Percentiles rank a stretch among this genome's conserved stretches.
Conservation (phyloP, 352 stramenopile species). For the Phytophthora quininea region DNA sequence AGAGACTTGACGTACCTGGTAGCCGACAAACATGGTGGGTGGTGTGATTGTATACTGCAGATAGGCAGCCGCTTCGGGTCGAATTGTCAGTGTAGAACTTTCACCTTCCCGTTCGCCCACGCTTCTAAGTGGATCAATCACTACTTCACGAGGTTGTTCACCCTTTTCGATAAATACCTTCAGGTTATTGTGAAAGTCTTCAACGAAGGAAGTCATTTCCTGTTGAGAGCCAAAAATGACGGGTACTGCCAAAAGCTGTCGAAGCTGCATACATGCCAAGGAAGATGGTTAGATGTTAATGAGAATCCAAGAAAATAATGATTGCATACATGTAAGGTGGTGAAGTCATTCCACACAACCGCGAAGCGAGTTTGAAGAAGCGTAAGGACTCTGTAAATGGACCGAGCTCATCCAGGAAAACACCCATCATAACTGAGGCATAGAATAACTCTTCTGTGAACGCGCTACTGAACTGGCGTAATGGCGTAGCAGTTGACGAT, state of each 20-base stretch:
- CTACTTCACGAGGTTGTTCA: constrained; percentile 16
- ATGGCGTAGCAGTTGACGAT: neutral
- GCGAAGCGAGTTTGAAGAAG: constrained; percentile 43
- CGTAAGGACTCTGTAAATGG: constrained; percentile 50
- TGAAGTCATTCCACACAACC: constrained; percentile 45
- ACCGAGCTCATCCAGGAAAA: constrained; percentile 69
- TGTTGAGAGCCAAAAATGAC: constrained; percentile 35
- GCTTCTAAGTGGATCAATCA: constrained; percentile 28
- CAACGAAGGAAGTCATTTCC: constrained; percentile 29
- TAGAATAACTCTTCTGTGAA: constrained; percentile 59
- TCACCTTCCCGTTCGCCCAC: neutral
- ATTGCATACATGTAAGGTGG: constrained; percentile 39
- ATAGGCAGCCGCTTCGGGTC: constrained; percentile 45
- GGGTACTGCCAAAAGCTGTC: constrained; percentile 33
- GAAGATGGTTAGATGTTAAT: neutral
- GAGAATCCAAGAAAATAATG: neutral
- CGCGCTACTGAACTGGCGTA: constrained; percentile 34
- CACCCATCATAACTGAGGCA: constrained; percentile 58
- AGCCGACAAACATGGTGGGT: constrained; percentile 70
- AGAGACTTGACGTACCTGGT: constrained; percentile 41
- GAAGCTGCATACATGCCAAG: constrained; percentile 21
- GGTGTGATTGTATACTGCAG: constrained; percentile 69
- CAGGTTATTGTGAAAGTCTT: constrained; percentile 14
- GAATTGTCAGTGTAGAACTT: constrained; percentile 3
- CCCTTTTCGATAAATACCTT: constrained; percentile 5